Base-by-base conservation (phyloP, 495 filamentous ascomycete genomes). In the Elaphomyces granulatus region DNA sequence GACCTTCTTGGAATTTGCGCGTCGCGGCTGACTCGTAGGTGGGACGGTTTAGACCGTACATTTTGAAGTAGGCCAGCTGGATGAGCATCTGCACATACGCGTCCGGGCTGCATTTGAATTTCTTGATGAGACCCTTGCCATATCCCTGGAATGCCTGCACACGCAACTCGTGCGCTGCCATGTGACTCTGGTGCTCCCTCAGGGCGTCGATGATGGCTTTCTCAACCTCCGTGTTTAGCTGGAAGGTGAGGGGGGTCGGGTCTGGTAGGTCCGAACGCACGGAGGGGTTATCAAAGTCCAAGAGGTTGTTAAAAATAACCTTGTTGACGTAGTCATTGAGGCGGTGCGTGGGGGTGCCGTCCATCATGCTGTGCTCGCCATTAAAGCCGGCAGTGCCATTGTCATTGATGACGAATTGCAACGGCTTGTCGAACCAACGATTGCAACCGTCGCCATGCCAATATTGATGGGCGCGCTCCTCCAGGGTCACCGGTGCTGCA, bases 361-460 rank as follows among this genome's bases (percentile, higher is more conserved):
- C 92, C 92, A 99, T 99, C 92, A 99, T 96, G 62, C 80, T 87
- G 70, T 99, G 92, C 69, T 99, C 92, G 53, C 92, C 92, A 67
- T 83, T 85, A 71, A 99, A 99, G 44, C 92, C 92, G 17, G 92
- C 82, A 12, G 90, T 92, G 48, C 87, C 92, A 61, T 99, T 99
- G 52, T 96, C 87, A 61, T 94, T 95, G 63, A 99, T 55, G 53
- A 99, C 88, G 62, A 99, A 96, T 66, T 99, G 86, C 40, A 94
- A 66, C 15, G 92, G 92, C 70, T 96, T 96, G 71, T 99, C 92
- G 56, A 82, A 96, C 85, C 87, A 99, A 40, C 92, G 80, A 71
- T 96, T 99, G 49, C 70, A 61, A 43, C 92, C 92, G 49, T 95
- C 87, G 33, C 92, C 92, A 62, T 95, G 87, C 92, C 92, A 99